These are phyloP conservation scores for Coemansia sp. DNA, from an alignment of 192 early-diverging fungal genomes.

Conservation along the genomic window DNA sequence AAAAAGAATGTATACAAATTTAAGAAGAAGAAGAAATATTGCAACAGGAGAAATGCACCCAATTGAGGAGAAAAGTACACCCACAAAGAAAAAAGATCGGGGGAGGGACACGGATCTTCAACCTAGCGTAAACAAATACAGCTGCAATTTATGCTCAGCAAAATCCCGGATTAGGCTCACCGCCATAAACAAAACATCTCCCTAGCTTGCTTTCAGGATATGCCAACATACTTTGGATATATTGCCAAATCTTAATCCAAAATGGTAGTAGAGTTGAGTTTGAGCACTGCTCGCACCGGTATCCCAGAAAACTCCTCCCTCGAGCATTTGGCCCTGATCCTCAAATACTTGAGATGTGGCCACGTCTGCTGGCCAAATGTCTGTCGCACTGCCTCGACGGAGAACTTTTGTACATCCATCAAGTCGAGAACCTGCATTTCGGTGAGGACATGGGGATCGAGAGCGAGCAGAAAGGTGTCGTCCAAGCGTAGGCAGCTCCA, in stretches of 20 bases:
- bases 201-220: too few species aligned
- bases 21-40: neutral
- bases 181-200: neutral
- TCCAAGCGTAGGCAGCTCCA: constrained; percentile 56
- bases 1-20: neutral
- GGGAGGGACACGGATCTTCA: neutral
- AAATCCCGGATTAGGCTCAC: neutral
- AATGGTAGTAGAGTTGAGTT: constrained; percentile 49
- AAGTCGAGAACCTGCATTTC: constrained; percentile 54
- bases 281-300: constrained; percentile 40
- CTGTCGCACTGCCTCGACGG: constrained; percentile 34
- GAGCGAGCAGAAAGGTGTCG: constrained; percentile 49
- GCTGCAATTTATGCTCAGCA: neutral
- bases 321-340: constrained; percentile 45
- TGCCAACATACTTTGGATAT: too few species aligned
- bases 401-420: constrained; percentile 58
- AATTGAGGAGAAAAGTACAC: neutral
- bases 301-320: constrained; percentile 49
- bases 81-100: neutral
- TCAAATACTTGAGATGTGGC: constrained; percentile 52
- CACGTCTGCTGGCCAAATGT: constrained; percentile 48
- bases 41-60: neutral
- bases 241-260: constrained; percentile 23
- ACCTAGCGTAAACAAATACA: neutral
- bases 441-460: constrained; percentile 32